Base-by-base conservation (phyloP, 2,329 filamentous ascomycete species). In the Pseudocercospora fijiensis region DNA sequence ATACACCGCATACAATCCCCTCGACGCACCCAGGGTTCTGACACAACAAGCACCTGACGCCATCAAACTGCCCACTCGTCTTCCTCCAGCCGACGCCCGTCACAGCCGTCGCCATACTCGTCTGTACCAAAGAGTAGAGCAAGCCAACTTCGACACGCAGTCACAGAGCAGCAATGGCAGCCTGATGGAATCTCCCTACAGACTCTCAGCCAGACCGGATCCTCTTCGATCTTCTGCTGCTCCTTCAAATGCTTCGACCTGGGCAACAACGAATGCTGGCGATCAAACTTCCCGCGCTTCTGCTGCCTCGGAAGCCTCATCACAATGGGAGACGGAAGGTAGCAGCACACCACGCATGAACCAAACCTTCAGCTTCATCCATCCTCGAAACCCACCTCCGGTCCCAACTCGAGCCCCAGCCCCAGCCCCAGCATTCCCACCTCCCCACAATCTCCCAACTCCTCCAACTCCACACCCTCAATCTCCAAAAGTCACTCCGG, bases 71-170 rank as follows among this genome's bases (percentile, higher is more conserved):
- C 27, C 53, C 6, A 18, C 53, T 10, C 27, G 28, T 33, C 53
- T 28, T 24, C 28, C 24, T 22, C 53, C 53, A 20, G 9, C 16
- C 6, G 28, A 56, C 22, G 28, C 53, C n/a, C 18, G 16, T 4
- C 27, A 18, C 6, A 30, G 30, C 53, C 53, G 53, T 56, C 53
- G 53, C 53, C 53, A 56, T 28, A 56, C 20, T 18, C 53, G 53
- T 13, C 28, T 56, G 3, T 33, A 28, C 8, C 28, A 24, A 20
- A n/a, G 20, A 56, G n/a, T 56, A 16, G 53, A 56, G 8, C 18
- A 56, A n/a, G 18, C 18, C 53, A 30, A 56, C 30, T 56, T 56
- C 10, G 28, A 56, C 53, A n/a, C 18, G 16, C 27, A 20, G 22
- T 56, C 53, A 18, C 37, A 41, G 37, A 41, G 37, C 37, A 56